Evolutionary conservation across 352 stramenopile species (phyloP), one percentile per base, ranked within the genome.

Genomic region (Globisporangium uncinulatum): DNA sequence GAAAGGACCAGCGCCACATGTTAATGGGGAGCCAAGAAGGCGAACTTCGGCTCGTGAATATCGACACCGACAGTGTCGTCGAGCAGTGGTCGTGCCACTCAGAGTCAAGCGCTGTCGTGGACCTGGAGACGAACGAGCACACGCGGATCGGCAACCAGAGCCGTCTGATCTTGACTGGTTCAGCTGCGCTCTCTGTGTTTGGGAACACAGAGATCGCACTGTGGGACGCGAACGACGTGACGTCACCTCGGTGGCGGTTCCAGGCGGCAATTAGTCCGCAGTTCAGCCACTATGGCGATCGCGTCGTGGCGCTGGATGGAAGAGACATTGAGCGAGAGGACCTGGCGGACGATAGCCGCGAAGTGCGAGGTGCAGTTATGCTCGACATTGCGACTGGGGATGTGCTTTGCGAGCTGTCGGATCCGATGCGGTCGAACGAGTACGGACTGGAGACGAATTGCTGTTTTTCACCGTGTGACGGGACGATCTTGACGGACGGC

Each of bases 211-310:
- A 91, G 51, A 78, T 94, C 34, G 82, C 76, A 0, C 46, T 92
- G 0, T 94, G 84, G 84, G 81, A 92, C 51, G 69, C 83, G 14
- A 87, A 79, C 15, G 58, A 69, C 14, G 90, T 86, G 73, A 63
- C 74, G 13, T 56, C 69, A 32, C 71, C 80, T 51, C 76, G 79
- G 6, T 94, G 84, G 84, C 67, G 74, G 8, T 81, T 92, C n/a
- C 60, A 71, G 7, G 75, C 76, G 8, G 79, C 59, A 8, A 56
- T 87, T 24, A 76, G 69, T 43, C 78, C 82, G 15, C 69, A 74
- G n/a, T 94, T 90, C 55, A 94, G 88, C 36, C 71, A 91, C 34
- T 90, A 79, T 36, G 84, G 84, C 21, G 84, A 94, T 56, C 76
- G 71, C 2, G 57, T 94, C 49, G 84, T 91, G 6, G 70, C 80